Conservation (phyloP, 1,284 basidiomycete species). For the Anthracocystis panici-leucophaei region DNA sequence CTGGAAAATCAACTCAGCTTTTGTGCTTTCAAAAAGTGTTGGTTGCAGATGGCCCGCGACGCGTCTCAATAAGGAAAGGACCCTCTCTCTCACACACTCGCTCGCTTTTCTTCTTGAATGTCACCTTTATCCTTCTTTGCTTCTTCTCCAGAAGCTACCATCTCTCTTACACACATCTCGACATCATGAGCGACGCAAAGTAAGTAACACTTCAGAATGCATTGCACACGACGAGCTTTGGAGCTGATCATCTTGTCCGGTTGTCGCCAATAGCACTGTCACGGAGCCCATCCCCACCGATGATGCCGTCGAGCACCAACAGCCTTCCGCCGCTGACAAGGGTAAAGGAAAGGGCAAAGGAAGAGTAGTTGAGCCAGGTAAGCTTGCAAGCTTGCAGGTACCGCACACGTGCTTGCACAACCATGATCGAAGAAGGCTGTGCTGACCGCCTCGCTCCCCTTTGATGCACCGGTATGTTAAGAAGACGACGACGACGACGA, state of each 20-base stretch:
- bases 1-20: neutral
- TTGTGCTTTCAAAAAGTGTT: constrained; percentile 3
- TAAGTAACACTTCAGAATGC: constrained; percentile 1
- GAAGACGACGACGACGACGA: constrained; percentile 37
- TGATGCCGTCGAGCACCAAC: constrained; percentile 14
- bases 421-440: neutral
- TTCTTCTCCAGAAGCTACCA: neutral
- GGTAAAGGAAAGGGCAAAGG: constrained; percentile 57
- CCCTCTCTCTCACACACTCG: neutral
- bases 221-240: neutral
- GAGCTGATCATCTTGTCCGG: neutral
- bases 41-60: constrained; percentile 1
- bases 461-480: neutral
- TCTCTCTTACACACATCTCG: neutral
- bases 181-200: constrained; percentile 19
- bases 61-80: neutral
- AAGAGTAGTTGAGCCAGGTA: constrained; percentile 45
- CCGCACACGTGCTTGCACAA: neutral
- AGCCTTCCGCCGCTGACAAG: constrained; percentile 32
- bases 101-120: neutral
- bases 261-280: constrained; percentile 12
- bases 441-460: constrained; percentile 2
- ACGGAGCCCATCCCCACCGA: constrained; percentile 5
- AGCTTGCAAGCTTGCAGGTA: neutral
- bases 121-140: neutral